Evolutionary conservation across 2,329 filamentous ascomycete genomes (phyloP), one percentile per base, ranked within the genome.

Genomic region (Fusarium incarnatum): DNA sequence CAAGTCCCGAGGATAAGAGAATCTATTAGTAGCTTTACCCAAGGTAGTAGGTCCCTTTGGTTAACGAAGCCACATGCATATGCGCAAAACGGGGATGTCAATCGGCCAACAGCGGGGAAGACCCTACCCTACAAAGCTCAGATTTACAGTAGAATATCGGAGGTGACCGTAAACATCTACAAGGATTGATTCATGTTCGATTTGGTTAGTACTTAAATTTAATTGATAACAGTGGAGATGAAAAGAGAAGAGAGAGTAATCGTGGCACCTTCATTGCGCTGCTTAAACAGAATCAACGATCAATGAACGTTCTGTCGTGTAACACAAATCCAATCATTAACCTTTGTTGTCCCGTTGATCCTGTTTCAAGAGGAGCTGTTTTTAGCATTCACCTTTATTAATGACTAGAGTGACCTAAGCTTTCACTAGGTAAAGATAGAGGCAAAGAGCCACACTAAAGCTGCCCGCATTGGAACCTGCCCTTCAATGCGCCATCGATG

Each of bases 11-110:
- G 61, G 65, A 63, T 59, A 56, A 74, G 70, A 68, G 55, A 68
- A 56, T 45, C 30, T 45, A 48, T 28, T 28, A 28, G 28, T 57
- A 73, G 72, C 72, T 62, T 68, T 71, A 61, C 52, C 18, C 55
- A 50, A 34, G 32, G 56, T 34, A 54, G 56, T 65, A 48, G 49
- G 32, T 53, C n/a, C 62, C 58, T 62, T 65, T 37, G 18, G 34
- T 37, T 64, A 72, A 73, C 53, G 61, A 74, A 70, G 68, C 63
- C 56, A 60, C 58, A 46, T 58, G 60, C 53, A 73, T 75, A 73
- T 75, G 73, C 73, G 62, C 53, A 67, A 75, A 75, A 75, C 73
- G 73, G 70, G 73, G 63, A 57, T 47, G 55, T 30, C 13, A 55
- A 63, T 67, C 56, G 54, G 67, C 55, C 63, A 57, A 27, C 45